A percentile compares a stretch with the other conserved stretches of the same genome.
Conservation (phyloP, 768 basidiomycete species). For the Harrya chromipes region DNA sequence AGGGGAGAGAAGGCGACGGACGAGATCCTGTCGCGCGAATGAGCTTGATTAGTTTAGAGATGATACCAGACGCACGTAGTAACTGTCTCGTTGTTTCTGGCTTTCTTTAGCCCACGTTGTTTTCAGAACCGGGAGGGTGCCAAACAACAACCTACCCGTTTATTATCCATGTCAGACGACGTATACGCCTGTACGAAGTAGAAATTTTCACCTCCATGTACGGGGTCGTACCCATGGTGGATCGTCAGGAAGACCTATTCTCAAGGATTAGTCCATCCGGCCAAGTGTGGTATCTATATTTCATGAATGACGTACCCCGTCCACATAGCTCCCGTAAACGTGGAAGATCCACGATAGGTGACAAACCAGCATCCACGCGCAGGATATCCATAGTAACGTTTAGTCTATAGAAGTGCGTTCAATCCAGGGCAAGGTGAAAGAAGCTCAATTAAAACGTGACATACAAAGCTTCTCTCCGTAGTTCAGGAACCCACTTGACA, state of each 20-base stretch:
- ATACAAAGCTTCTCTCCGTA: slow-evolving; percentile 60
- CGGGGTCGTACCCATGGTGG: slow-evolving; percentile 74
- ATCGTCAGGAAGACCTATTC: slow-evolving; percentile 65
- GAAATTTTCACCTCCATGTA: slow-evolving; percentile 63
- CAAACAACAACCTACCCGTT: slow-evolving; percentile 53
- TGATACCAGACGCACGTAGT: slow-evolving; percentile 56
- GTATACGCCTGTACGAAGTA: background rate
- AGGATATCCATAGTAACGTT: slow-evolving; percentile 59
- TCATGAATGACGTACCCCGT: slow-evolving; percentile 45
- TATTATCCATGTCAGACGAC: slow-evolving; percentile 3
- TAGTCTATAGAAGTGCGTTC: slow-evolving; percentile 37
- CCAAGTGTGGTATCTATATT: background rate
- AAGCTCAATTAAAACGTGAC: slow-evolving; percentile 16
- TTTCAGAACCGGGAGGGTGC: slow-evolving; percentile 56
- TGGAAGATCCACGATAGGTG: slow-evolving; percentile 52
- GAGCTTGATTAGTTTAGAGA: slow-evolving; percentile 1
- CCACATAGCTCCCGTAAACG: slow-evolving; percentile 55
- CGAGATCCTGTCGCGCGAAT: slow-evolving; percentile 53
- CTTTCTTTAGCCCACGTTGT: slow-evolving; percentile 56
- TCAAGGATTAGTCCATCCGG: background rate
- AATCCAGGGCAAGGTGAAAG: background rate
- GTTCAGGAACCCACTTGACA: slow-evolving; percentile 62
- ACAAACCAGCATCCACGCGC: slow-evolving; percentile 39
- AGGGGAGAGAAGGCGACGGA: slow-evolving; percentile 58
- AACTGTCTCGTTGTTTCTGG: slow-evolving; percentile 60